A percentile compares a stretch with the other conserved stretches of the same genome.
These are phyloP conservation scores for Pseudodiploospora longispora DNA, from an alignment of 2,329 filamentous ascomycete species.

Conservation along the genomic window DNA sequence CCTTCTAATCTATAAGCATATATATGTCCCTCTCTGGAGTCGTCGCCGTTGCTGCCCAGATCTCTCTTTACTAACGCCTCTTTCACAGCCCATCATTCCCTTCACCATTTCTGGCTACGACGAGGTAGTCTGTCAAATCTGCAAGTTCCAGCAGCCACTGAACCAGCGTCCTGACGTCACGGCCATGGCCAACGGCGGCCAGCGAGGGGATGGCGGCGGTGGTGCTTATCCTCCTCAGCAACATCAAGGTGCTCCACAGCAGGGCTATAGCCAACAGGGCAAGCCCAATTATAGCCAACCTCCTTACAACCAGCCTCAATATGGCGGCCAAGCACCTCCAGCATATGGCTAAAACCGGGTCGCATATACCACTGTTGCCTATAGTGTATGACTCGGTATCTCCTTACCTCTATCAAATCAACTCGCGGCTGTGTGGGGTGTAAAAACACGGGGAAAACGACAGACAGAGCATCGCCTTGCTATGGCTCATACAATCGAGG, in stretches of 20 bases:
- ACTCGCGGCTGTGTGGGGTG: no score
- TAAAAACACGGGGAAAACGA: no score
- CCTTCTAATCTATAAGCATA: background rate
- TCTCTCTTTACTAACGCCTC: background rate
- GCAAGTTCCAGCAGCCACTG: slow-evolving; percentile 65
- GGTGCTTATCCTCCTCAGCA: slow-evolving; percentile 23
- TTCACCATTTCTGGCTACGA: slow-evolving; percentile 60
- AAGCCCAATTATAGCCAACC: no score
- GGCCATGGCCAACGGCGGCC: slow-evolving; percentile 40
- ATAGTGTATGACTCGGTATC: no score
- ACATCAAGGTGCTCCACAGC: slow-evolving; percentile 15
- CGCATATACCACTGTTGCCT: no score
- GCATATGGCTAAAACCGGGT: slow-evolving; percentile 1
- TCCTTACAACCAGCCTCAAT: background rate
- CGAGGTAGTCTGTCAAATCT: slow-evolving; percentile 67
- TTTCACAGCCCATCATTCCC: slow-evolving; percentile 56
- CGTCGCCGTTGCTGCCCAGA: background rate
- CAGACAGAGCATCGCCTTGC: no score
- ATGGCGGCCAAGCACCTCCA: slow-evolving; percentile 4
- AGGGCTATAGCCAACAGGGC: slow-evolving; percentile 1
- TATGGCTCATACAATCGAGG: no score
- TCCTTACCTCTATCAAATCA: no score
- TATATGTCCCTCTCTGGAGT: no score
- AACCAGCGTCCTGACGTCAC: slow-evolving; percentile 49
- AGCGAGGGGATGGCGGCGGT: slow-evolving; percentile 8